A percentile compares a stretch with the other conserved stretches of the same genome.
phyloP scores from a whole-genome alignment of 305 asterid genomes.

The Striga hermonthica region DNA sequence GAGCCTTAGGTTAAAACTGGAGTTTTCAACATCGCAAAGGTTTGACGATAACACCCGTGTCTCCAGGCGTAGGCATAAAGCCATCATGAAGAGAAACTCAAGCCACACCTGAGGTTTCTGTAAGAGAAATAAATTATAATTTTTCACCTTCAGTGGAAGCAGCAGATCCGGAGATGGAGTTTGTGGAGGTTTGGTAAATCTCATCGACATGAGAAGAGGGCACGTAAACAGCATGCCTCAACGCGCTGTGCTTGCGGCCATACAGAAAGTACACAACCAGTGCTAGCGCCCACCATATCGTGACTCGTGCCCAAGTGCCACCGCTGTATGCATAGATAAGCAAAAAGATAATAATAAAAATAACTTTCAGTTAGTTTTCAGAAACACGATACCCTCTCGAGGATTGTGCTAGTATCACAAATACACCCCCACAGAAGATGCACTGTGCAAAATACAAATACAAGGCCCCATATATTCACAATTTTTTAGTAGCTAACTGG shows the following conservation, averaged over 20 bases:
- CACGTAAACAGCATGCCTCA: slow-evolving; percentile 73
- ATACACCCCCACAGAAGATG: background rate
- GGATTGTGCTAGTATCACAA: background rate
- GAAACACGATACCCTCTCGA: background rate
- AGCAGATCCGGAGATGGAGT: slow-evolving; percentile 30
- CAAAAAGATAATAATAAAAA: background rate
- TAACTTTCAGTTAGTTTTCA: background rate
- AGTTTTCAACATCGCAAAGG: slow-evolving; percentile 1
- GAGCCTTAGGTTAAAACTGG: background rate
- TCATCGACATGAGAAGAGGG: slow-evolving; percentile 76
- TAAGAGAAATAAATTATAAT: background rate
- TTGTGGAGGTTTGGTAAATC: slow-evolving; percentile 57
- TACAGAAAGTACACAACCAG: slow-evolving; percentile 55
- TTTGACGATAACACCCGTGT: background rate
- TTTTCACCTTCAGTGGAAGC: slow-evolving; percentile 7
- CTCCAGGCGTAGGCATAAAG: background rate
- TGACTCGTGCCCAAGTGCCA: slow-evolving; percentile 77
- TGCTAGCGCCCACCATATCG: slow-evolving; percentile 71
- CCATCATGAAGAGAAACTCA: background rate
- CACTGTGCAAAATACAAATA: too few species aligned
- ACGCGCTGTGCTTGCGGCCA: slow-evolving; percentile 65
- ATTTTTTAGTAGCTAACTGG: background rate
- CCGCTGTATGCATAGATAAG: slow-evolving; percentile 40
- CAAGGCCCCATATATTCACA: background rate
- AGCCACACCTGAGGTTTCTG: background rate